phyloP scores from a whole-genome alignment of 2,329 filamentous ascomycete species.

The Fusarium buxicola region DNA sequence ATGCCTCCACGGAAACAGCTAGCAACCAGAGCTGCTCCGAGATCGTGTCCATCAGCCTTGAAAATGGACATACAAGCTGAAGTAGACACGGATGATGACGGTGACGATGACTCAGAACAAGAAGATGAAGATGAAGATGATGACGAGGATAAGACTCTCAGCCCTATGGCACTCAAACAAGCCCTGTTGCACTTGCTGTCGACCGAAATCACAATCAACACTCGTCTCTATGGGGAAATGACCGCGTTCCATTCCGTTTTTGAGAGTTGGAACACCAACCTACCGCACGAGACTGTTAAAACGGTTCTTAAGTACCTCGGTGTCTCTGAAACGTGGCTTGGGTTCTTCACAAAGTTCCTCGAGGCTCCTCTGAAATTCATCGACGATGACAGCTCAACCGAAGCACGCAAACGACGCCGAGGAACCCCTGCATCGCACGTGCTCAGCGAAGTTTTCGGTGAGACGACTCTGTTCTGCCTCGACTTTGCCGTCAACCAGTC shows the following conservation, averaged over 20 bases:
- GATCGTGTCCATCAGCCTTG: neutral
- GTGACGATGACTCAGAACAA: slow-evolving; percentile 6
- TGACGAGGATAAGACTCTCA: slow-evolving; percentile 37
- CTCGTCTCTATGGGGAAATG: slow-evolving; percentile 57
- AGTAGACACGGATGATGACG: slow-evolving; percentile 5
- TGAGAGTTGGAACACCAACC: slow-evolving; percentile 55
- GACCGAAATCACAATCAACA: slow-evolving; percentile 60
- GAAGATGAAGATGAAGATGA: slow-evolving; percentile 22
- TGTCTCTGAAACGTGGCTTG: slow-evolving; percentile 65
- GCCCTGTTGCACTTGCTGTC: slow-evolving; percentile 60
- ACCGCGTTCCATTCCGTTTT: slow-evolving; percentile 61
- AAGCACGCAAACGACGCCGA: slow-evolving; percentile 60
- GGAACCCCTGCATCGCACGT: slow-evolving; percentile 71
- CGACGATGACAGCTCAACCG: slow-evolving; percentile 61
- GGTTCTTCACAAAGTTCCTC: slow-evolving; percentile 70
- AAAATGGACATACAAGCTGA: neutral
- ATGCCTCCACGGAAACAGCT: neutral
- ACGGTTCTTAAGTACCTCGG: slow-evolving; percentile 69
- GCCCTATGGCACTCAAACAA: slow-evolving; percentile 59
- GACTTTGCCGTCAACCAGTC: slow-evolving; percentile 72
- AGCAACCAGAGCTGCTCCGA: slow-evolving; percentile 9
- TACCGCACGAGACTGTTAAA: slow-evolving; percentile 69
- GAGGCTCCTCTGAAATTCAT: slow-evolving; percentile 68
- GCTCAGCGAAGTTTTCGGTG: slow-evolving; percentile 69
- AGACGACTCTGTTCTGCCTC: slow-evolving; percentile 71